Percentiles rank a stretch among this genome's conserved stretches.
Evolutionary conservation across 805 yeast species (phyloP).

Genomic region (Dipodascopsis uninucleata): DNA sequence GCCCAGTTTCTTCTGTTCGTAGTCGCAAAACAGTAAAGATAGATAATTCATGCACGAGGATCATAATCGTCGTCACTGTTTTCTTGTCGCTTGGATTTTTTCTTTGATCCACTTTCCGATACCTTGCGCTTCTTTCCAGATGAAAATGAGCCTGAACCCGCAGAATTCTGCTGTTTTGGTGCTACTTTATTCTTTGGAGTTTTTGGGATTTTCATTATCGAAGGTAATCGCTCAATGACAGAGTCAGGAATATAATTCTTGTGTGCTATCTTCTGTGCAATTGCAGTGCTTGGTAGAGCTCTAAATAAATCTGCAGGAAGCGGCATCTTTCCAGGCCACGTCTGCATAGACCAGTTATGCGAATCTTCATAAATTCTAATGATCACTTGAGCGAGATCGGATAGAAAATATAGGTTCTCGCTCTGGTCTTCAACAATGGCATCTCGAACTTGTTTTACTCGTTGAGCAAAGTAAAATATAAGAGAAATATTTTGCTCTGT

Average conservation of each 20-base stretch:
- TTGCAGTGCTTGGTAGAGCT: constrained; percentile 55
- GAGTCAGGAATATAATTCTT: constrained; percentile 54
- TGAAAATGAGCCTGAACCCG: neutral
- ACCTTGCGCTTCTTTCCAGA: no score
- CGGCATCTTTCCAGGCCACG: constrained; percentile 77
- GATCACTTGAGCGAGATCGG: constrained; percentile 70
- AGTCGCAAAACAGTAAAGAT: no score
- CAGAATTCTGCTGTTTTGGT: neutral
- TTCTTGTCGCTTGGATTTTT: no score
- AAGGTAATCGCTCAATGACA: constrained; percentile 32
- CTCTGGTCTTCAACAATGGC: constrained; percentile 41
- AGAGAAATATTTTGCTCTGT: constrained; percentile 65
- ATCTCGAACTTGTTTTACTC: constrained; percentile 76
- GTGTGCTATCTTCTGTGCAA: constrained; percentile 55
- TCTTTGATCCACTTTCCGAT: no score
- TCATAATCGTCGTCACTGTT: no score
- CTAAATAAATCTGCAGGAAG: constrained; percentile 66
- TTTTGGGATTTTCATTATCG: neutral
- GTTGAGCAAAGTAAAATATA: constrained; percentile 68
- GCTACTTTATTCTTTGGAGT: neutral
- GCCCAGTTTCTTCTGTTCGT: no score
- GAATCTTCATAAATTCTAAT: constrained; percentile 55
- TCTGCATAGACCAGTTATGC: constrained; percentile 65
- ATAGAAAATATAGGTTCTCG: constrained; percentile 53
- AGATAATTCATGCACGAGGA: no score